phyloP scores from a whole-genome alignment of 371 early-diverging fungal species.

The Circinella umbellata region DNA sequence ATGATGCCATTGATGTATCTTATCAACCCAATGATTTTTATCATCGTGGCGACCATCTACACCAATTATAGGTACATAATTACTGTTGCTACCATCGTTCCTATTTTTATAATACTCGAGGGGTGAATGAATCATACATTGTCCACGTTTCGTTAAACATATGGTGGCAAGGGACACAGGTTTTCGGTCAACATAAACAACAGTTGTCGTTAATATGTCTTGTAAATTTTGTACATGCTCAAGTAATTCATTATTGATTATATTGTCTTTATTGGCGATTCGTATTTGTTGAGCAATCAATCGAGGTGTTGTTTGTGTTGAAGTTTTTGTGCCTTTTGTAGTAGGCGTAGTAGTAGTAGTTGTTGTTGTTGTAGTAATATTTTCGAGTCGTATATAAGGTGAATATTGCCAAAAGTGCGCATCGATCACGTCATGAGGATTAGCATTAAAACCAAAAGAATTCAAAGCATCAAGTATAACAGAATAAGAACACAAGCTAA shows the following conservation, averaged over 20 bases:
- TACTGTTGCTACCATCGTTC: slow-evolving; percentile 17
- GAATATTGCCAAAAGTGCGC: slow-evolving; percentile 38
- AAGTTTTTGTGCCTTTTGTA: neutral
- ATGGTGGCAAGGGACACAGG: slow-evolving; percentile 27
- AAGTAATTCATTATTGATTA: slow-evolving; percentile 25
- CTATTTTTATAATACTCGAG: slow-evolving; percentile 50
- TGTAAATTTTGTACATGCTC: slow-evolving; percentile 24
- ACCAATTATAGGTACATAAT: slow-evolving; percentile 15
- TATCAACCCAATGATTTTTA: slow-evolving; percentile 42
- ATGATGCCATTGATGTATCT: slow-evolving; percentile 26
- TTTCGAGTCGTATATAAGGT: slow-evolving; percentile 27
- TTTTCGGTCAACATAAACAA: slow-evolving; percentile 26
- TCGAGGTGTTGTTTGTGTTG: slow-evolving; percentile 32
- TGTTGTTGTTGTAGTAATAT: neutral
- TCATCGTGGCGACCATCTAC: neutral
- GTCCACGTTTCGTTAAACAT: slow-evolving; percentile 25
- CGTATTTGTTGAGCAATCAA: slow-evolving; percentile 42
- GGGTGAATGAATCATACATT: slow-evolving; percentile 65
- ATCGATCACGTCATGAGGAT: slow-evolving; percentile 21
- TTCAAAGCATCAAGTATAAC: slow-evolving; percentile 37
- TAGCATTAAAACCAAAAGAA: slow-evolving; percentile 16
- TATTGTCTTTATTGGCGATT: slow-evolving; percentile 20
- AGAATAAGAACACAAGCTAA: slow-evolving; percentile 60
- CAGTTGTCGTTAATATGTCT: slow-evolving; percentile 24
- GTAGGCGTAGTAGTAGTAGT: neutral